Conservation (phyloP, 495 filamentous ascomycete genomes). For the Neurospora africana region DNA sequence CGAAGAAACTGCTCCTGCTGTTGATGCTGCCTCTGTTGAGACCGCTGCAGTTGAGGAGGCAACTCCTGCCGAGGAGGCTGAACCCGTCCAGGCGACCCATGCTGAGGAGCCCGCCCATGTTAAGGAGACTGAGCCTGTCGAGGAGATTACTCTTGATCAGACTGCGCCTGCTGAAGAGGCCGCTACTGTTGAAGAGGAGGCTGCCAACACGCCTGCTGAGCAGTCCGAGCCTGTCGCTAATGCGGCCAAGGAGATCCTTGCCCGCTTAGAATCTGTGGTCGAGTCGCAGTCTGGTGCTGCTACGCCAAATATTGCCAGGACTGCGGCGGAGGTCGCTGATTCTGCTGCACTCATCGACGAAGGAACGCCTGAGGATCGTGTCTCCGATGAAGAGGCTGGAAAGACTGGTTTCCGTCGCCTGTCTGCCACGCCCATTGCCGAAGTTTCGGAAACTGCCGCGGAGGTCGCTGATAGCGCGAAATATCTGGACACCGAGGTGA, state of each 20-base stretch:
- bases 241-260: neutral
- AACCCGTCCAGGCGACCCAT: neutral
- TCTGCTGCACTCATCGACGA: slow-evolving; percentile 29
- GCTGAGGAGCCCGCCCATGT: neutral
- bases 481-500: slow-evolving; percentile 12
- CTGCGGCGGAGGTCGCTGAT: slow-evolving; percentile 32
- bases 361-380: slow-evolving; percentile 19
- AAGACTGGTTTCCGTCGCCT: slow-evolving; percentile 20
- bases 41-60: neutral
- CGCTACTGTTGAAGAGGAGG: neutral
- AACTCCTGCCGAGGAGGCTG: neutral
- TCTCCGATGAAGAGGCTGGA: slow-evolving; percentile 19
- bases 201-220: neutral
- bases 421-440: slow-evolving; percentile 24
- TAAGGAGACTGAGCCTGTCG: neutral
- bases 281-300: slow-evolving; percentile 10
- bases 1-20: neutral
- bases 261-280: neutral
- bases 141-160: neutral
- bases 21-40: neutral
- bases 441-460: slow-evolving; percentile 28
- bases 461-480: slow-evolving; percentile 11
- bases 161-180: neutral
- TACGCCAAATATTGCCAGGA: slow-evolving; percentile 15
- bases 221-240: slow-evolving; percentile 1